Evolutionary conservation across 2,329 filamentous ascomycete genomes (phyloP), one percentile per base, ranked within the genome.

Genomic region (Verticillium longisporum): DNA sequence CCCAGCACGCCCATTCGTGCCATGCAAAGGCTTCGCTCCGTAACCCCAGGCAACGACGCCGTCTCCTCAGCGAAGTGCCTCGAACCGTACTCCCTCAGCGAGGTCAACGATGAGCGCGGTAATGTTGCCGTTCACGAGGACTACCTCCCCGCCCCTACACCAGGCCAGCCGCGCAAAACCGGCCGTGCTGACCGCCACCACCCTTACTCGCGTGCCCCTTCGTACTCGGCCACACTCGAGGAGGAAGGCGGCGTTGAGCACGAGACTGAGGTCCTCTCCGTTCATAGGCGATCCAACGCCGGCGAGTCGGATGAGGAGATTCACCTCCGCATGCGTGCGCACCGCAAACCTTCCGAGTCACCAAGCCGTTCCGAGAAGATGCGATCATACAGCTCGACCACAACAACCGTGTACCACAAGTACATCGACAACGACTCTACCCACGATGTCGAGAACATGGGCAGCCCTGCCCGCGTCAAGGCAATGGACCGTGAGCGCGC

Each of bases 131-230:
- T 87, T n/a, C 85, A 91, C 70, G 92, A 97, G 66, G 93, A 97
- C 71, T 96, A 96, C 68, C 84, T 99, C 5, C 95, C 95, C 2
- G 94, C 93, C 0, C 95, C 95, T 3, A 99, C 95, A 4, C 95
- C 95, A 0, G 95, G 95, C 2, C 95, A 99, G 73, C 95, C 95
- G 33, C 87, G 95, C 64, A 98, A 99, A 81, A 90, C 89, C 15
- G 88, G 88, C 66, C 87, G 91, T 61, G 83, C 87, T 62, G 91
- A 93, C 68, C 86, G 89, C 32, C 89, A 91, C 67, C 85, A 93
- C 72, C 86, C 89, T 11, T 90, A 93, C 74, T 77, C 86, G 58
- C 83, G 88, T 61, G 83, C 81, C 31, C 74, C 80, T 66, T 72
- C 83, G 34, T 75, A 76, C 31, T 73, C 74, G 7, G 72, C 73